Evolutionary conservation across 106 monocot genomes (phyloP).

Genomic region (Dendrobium catenatum): DNA sequence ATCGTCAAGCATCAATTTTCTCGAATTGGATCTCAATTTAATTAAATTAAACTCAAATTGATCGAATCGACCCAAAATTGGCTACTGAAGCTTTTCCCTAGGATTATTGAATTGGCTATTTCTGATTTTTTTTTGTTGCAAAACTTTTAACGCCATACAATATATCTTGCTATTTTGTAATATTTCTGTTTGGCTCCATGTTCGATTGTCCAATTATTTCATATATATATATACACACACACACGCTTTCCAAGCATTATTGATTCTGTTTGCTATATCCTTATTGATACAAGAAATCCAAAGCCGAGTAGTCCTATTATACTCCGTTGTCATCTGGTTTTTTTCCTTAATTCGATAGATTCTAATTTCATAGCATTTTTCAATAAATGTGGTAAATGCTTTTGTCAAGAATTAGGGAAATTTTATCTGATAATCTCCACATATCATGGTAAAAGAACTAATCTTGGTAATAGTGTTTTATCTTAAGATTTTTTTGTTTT

Average conservation of each 20-base stretch:
- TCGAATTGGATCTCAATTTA: no score
- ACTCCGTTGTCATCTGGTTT: neutral
- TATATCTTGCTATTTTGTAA: no score
- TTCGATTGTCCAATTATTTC: no score
- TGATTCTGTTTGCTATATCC: neutral
- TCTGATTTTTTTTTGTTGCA: no score
- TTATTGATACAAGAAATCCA: neutral
- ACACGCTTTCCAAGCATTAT: neutral
- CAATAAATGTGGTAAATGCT: neutral
- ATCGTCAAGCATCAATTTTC: no score
- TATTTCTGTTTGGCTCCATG: no score
- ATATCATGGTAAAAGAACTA: neutral
- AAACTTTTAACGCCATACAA: no score
- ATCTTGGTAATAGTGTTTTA: neutral
- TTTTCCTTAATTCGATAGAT: neutral
- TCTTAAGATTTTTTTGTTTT: neutral
- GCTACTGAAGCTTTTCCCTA: no score
- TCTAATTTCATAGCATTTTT: neutral
- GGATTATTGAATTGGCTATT: no score
- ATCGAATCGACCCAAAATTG: no score
- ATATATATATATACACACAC: no score
- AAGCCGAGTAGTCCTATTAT: neutral
- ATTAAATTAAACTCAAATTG: no score
- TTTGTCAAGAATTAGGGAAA: neutral
- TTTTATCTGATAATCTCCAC: neutral